These are phyloP conservation scores for Parietichytrium sp. DNA, from an alignment of 108 stramenopile genomes.

Conservation along the genomic window DNA sequence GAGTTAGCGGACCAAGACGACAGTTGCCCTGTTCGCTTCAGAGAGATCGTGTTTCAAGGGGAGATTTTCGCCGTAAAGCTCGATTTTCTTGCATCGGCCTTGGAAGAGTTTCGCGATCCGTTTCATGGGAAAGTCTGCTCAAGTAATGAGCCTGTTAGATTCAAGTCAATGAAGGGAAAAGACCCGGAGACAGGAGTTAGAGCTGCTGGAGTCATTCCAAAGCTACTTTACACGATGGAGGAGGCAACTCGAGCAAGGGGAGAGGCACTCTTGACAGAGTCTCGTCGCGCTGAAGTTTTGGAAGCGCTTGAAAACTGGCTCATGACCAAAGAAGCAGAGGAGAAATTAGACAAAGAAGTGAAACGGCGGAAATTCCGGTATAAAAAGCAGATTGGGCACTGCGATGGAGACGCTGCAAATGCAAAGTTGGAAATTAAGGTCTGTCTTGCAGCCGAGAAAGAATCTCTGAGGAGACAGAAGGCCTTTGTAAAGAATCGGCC, in stretches of 20 bases:
- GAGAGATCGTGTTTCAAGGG: constrained; percentile 1
- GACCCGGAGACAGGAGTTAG: too few species aligned
- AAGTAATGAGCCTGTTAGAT: background rate
- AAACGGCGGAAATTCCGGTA: background rate
- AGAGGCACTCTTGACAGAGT: background rate
- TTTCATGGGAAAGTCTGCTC: background rate
- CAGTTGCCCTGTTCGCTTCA: background rate
- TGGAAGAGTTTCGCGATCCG: background rate
- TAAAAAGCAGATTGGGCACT: background rate
- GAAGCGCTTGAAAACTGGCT: constrained; percentile 14
- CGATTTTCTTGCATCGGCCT: background rate
- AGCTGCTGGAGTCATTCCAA: constrained; percentile 5
- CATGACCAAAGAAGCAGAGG: background rate
- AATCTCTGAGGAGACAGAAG: background rate
- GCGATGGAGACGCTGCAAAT: background rate
- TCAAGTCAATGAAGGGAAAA: too few species aligned
- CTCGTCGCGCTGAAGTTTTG: background rate
- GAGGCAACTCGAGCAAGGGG: background rate
- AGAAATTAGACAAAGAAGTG: background rate
- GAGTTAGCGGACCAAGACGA: background rate
- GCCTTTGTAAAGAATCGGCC: background rate
- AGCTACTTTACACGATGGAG: constrained; percentile 29
- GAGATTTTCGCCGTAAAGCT: background rate
- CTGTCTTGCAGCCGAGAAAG: background rate
- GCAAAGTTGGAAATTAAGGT: background rate